A percentile compares a stretch with the other conserved stretches of the same genome.
phyloP scores from a whole-genome alignment of 352 stramenopile species.

The Plasmopara muralis region DNA sequence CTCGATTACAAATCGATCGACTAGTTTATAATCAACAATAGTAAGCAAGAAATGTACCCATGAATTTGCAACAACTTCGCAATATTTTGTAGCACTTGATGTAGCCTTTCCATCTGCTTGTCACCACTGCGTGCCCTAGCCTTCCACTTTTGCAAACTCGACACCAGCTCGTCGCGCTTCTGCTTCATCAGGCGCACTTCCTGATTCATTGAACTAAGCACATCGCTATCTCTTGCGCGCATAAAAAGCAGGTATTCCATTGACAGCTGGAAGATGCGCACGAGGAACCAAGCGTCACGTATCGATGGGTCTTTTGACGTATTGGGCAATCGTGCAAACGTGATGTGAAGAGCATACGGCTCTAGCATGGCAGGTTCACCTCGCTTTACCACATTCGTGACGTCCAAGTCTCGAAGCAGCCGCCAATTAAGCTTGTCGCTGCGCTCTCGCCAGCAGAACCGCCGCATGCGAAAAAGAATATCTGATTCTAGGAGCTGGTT shows the following conservation, averaged over 20 bases:
- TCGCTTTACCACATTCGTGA: slow-evolving; percentile 40
- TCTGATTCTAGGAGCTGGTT: slow-evolving; percentile 1
- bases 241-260: slow-evolving; percentile 79
- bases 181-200: slow-evolving; percentile 37
- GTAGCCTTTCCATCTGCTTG: slow-evolving; percentile 63
- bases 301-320: slow-evolving; percentile 13
- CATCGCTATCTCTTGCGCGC: slow-evolving; percentile 37
- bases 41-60: slow-evolving; percentile 27
- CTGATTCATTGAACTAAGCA: slow-evolving; percentile 45
- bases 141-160: slow-evolving; percentile 51
- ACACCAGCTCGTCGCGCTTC: slow-evolving; percentile 35
- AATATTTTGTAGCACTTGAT: slow-evolving; percentile 72
- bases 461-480: slow-evolving; percentile 18
- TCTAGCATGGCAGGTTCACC: slow-evolving; percentile 58
- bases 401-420: slow-evolving; percentile 40
- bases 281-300: slow-evolving; percentile 62
- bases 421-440: slow-evolving; percentile 71
- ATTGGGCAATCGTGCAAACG: slow-evolving; percentile 51
- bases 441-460: slow-evolving; percentile 75
- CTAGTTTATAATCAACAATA: slow-evolving; percentile 2
- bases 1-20: background rate
- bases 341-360: slow-evolving; percentile 65
- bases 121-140: slow-evolving; percentile 33
- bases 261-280: slow-evolving; percentile 59
- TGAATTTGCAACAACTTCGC: slow-evolving; percentile 65